These are phyloP conservation scores for Acacia crassicarpa DNA, from an alignment of 306 rosid genomes.

Conservation along the genomic window DNA sequence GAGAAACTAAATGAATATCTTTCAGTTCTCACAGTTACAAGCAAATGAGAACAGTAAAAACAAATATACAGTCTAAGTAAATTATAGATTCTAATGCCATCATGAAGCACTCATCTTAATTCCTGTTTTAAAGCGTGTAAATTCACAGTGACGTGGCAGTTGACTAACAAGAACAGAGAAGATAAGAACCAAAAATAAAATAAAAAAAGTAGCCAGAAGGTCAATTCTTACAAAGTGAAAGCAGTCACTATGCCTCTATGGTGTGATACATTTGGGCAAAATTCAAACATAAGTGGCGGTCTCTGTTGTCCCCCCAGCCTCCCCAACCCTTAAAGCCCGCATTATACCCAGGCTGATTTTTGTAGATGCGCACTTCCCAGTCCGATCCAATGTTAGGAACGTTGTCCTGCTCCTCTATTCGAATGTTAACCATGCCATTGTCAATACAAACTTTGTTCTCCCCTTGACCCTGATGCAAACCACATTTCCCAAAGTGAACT, in stretches of 20 bases:
- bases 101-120: slow-evolving; percentile 31
- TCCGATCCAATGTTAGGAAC: slow-evolving; percentile 65
- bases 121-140: slow-evolving; percentile 27
- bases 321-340: slow-evolving; percentile 99
- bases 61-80: slow-evolving; percentile 26
- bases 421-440: slow-evolving; percentile 60
- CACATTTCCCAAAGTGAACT: slow-evolving; percentile 91
- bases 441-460: slow-evolving; percentile 70
- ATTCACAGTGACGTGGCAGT: slow-evolving; percentile 16
- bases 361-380: slow-evolving; percentile 64
- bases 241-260: slow-evolving; percentile 16
- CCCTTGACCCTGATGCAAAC: slow-evolving; percentile 97
- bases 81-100: slow-evolving; percentile 25
- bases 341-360: slow-evolving; percentile 79
- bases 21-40: slow-evolving; percentile 35
- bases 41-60: neutral
- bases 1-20: slow-evolving; percentile 20
- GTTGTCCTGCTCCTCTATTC: slow-evolving; percentile 55
- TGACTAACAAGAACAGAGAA: slow-evolving; percentile 20
- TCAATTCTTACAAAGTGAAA: slow-evolving; percentile 36
- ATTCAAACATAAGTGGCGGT: slow-evolving; percentile 70
- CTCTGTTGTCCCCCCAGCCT: slow-evolving; percentile 96
- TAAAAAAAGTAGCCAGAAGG: slow-evolving; percentile 17
- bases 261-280: slow-evolving; percentile 74
- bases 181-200: neutral